These are phyloP conservation scores for Yamadazyma nakazawae DNA, from an alignment of 805 yeast species.

Conservation along the genomic window DNA sequence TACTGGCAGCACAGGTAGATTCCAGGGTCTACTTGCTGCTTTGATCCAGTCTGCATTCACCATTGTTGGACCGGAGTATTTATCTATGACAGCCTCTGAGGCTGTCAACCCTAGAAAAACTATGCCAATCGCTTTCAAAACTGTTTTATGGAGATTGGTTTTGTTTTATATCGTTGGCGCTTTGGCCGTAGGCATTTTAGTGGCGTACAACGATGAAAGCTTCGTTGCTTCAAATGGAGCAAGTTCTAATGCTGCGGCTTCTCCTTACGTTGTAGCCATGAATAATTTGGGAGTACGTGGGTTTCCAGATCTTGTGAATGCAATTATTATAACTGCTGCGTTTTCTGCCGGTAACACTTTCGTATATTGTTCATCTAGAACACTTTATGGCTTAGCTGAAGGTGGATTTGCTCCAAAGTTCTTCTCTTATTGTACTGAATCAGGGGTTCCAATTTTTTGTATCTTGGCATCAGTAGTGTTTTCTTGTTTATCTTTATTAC, in stretches of 20 bases:
- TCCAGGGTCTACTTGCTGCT: constrained; percentile 42
- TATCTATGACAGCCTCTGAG: constrained; percentile 48
- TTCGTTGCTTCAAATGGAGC: constrained; percentile 16
- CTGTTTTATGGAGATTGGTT: constrained; percentile 48
- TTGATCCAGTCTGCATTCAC: constrained; percentile 37
- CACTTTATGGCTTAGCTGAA: constrained; percentile 65
- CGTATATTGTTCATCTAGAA: constrained; percentile 65
- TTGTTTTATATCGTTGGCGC: constrained; percentile 21
- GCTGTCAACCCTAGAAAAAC: constrained; percentile 56
- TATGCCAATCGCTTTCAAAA: constrained; percentile 55
- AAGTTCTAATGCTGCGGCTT: constrained; percentile 38
- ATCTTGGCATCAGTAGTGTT: constrained; percentile 40
- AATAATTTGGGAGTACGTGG: constrained; percentile 56
- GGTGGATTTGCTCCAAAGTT: constrained; percentile 72
- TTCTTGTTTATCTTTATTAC: constrained; percentile 22
- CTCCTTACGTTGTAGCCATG: constrained; percentile 87
- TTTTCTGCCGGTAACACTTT: constrained; percentile 84
- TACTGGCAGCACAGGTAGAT: constrained; percentile 36
- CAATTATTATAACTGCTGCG: constrained; percentile 67
- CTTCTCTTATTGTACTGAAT: constrained; percentile 53
- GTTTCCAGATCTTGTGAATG: constrained; percentile 77
- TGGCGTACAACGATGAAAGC: constrained; percentile 20
- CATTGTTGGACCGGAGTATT: constrained; percentile 44
- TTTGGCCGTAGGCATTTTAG: constrained; percentile 21
- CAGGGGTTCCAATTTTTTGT: constrained; percentile 69